Base-by-base conservation (phyloP, 257 asterid genomes). In the Nicotiana paniculata region DNA sequence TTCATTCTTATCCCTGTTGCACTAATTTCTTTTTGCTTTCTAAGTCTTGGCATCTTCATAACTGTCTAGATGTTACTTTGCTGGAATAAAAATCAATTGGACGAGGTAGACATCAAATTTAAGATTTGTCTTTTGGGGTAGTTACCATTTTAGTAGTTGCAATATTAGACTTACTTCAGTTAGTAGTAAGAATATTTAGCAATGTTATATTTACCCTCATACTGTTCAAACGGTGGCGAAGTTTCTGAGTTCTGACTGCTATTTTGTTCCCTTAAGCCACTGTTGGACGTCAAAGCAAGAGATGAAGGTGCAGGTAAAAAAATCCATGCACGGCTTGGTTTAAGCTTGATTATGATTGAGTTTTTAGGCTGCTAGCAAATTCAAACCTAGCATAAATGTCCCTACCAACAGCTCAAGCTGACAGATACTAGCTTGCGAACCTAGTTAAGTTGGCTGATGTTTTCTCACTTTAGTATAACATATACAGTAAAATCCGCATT, bases 141-240 rank as follows among this genome's bases (percentile, higher is more conserved):
- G 79, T 26, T 43, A 70, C 63, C 79, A 72, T 72, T 72, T 43
- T 70, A 70, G 59, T 39, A 70, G 35, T 70, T 43, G 58, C 59
- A 21, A 21, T 72, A n/a, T 74, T 74, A 8, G 26, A 51, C 28
- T 48, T 48, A 72, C 59, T 51, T 74, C 15, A 48, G 62, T 74
- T 48, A 48, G 39, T 48, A 48, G 16, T 28, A 13, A 74, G 16
- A 74, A 26, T 43, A 26, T 48, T 74, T 74, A 26, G 43, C 63
- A 48, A 74, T 51, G 26, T 51, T 48, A 26, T 61, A 26, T 51
- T 72, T 74, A 46, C 62, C 79, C 62, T 6, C 43, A 24, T 13
- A 74, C 16, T 48, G 62, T 48, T 37, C 59, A 72, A 43, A 43
- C 12, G 5, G 51, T 70, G 33, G 58, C 58, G 13, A 43, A 43